Evolutionary conservation across 306 rosid genomes (phyloP).

Genomic region (Prunus armeniaca): DNA sequence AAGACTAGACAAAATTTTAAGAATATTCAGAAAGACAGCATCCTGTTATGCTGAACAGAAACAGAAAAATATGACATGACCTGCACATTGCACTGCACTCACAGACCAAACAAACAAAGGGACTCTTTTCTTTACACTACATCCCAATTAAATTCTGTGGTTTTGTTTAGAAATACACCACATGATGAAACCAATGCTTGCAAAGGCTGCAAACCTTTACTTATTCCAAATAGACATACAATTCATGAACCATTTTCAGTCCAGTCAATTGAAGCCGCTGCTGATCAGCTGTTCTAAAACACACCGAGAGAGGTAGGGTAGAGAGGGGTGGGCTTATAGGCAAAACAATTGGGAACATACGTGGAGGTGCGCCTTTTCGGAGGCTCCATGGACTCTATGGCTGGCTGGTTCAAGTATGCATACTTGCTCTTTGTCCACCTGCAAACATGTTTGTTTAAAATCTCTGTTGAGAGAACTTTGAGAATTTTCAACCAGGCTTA

Average conservation of each 20-base stretch:
- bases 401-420: constrained; percentile 85
- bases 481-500: not conserved
- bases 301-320: constrained; percentile 71
- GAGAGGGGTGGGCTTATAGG: constrained; percentile 43
- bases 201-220: not conserved
- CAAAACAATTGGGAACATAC: constrained; percentile 48
- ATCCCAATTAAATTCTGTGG: not conserved
- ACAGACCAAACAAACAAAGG: too few species aligned
- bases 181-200: not conserved
- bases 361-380: constrained; percentile 48
- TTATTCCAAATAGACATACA: not conserved
- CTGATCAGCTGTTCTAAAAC: constrained; percentile 36
- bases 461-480: not conserved
- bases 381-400: constrained; percentile 46
- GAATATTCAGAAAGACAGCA: not conserved
- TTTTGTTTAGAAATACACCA: not conserved
- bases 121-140: too few species aligned
- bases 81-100: not conserved
- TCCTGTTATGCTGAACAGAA: not conserved
- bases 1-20: not conserved
- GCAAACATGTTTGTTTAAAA: constrained; percentile 8
- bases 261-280: constrained; percentile 12
- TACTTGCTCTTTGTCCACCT: constrained; percentile 95
- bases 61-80: not conserved
- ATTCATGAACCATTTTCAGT: not conserved